Evolutionary conservation across 768 basidiomycete species (phyloP), one percentile per base, ranked within the genome.

Genomic region (Auriscalpium microsporum): DNA sequence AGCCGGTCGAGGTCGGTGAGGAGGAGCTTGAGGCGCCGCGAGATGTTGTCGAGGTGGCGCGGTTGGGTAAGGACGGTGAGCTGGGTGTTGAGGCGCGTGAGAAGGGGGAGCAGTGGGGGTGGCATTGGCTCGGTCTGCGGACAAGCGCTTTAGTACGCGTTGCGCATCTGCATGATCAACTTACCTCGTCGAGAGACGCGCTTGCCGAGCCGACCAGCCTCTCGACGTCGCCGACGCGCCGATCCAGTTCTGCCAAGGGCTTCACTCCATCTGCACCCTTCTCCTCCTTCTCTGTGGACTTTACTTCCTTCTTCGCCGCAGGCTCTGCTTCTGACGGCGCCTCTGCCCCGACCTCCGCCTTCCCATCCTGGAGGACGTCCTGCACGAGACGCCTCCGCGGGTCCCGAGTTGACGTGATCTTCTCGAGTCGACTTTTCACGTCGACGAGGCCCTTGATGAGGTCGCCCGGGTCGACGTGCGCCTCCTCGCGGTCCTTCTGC

Each of bases 31-130:
- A 98, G 80, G 5, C 95, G 85, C 5, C 95, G 82, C 2, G 94
- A 94, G 58, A 97, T 88, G 10, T 92, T 89, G 69, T 99, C 96
- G 50, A 98, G 85, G 65, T 98, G 94, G 14, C 94, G 84, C 0
- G 96, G 95, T 72, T 97, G 94, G 0, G 95, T 90, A 47, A 99
- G 82, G 14, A 97, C 76, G 8, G 84, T 81, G 21, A 98, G 74
- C 67, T 96, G 93, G 19, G 83, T 82, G 64, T 90, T 92, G 45
- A 97, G 81, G 45, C 89, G 82, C 16, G 81, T 80, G 52, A 97
- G 77, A 49, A 90, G 79, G 0, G 90, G 86, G 4, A 96, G 73
- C n/a, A 97, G 75, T 3, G 90, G 89, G 6, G 86, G 78, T 0
- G 90, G 86, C 16, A 92, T 75, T 1, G 85, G 84, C 0, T 87